phyloP scores from a whole-genome alignment of 2,329 filamentous ascomycete genomes.

The Teratosphaeria gauchensis region DNA sequence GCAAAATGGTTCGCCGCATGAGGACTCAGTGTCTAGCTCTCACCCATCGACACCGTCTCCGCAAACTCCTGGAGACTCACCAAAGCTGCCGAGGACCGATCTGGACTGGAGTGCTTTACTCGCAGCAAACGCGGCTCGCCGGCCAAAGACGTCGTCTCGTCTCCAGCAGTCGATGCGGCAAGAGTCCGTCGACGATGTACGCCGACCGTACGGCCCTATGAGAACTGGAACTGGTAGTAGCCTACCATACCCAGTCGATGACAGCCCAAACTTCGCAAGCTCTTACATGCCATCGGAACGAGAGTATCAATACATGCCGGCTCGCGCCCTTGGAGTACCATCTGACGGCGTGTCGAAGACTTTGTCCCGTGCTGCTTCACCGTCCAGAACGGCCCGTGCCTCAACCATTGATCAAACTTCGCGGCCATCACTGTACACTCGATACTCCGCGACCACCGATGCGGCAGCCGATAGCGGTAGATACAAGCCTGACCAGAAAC shows the following conservation, averaged over 20 bases:
- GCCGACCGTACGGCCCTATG: background rate
- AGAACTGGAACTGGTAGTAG: slow-evolving; percentile 1
- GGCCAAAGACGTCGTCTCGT: slow-evolving; percentile 17
- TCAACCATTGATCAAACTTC: background rate
- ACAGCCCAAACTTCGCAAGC: slow-evolving; percentile 23
- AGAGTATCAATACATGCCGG: slow-evolving; percentile 28
- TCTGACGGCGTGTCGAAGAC: slow-evolving; percentile 7
- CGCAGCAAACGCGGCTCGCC: slow-evolving; percentile 18
- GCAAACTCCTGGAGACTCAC: slow-evolving; percentile 13
- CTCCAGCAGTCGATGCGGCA: slow-evolving; percentile 14
- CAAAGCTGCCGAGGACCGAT: slow-evolving; percentile 21
- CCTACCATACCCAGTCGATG: slow-evolving; percentile 39
- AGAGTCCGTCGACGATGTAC: slow-evolving; percentile 8
- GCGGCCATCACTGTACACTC: slow-evolving; percentile 4
- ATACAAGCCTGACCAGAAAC: background rate
- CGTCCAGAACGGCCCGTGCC: slow-evolving; percentile 5
- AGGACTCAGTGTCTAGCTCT: slow-evolving; percentile 15
- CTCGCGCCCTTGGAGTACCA: slow-evolving; percentile 6
- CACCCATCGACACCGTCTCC: slow-evolving; percentile 19
- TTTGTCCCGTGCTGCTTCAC: slow-evolving; percentile 9
- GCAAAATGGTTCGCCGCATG: slow-evolving; percentile 8
- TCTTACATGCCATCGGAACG: slow-evolving; percentile 35
- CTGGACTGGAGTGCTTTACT: slow-evolving; percentile 22
- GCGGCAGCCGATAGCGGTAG: slow-evolving; percentile 4
- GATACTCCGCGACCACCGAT: slow-evolving; percentile 7